These are phyloP conservation scores for Climacium dendroides DNA, from an alignment of 225 moss, liverwort and hornwort species.

Conservation along the genomic window DNA sequence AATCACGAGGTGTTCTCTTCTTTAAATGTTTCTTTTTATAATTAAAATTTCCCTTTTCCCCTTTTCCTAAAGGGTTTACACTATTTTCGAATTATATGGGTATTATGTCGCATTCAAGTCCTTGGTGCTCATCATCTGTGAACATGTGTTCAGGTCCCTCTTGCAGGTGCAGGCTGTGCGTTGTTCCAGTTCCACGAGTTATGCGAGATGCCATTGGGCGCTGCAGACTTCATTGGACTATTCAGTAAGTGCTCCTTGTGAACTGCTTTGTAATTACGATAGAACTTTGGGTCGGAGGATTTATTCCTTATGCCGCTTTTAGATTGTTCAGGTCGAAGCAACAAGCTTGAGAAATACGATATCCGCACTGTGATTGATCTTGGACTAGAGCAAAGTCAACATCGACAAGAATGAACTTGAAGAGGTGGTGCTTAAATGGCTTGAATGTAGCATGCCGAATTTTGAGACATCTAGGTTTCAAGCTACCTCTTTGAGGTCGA, in stretches of 20 bases:
- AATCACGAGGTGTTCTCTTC: not conserved
- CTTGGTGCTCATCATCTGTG: not conserved
- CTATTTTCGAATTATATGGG: not conserved
- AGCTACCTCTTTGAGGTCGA: not conserved
- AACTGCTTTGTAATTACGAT: not conserved
- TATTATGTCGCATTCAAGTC: not conserved
- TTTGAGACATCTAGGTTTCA: not conserved
- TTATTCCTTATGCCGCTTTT: not conserved
- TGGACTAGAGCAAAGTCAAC: too few species aligned
- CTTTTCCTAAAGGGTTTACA: not conserved
- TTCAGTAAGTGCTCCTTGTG: conserved; percentile 39
- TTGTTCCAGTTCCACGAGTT: conserved; percentile 90
- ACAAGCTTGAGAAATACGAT: not conserved
- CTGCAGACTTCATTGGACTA: conserved; percentile 86
- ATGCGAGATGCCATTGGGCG: conserved; percentile 92
- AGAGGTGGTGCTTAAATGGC: not conserved
- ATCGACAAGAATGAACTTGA: too few species aligned
- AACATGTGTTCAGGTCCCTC: conserved; percentile 42
- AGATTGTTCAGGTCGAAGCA: not conserved
- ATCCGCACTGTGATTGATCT: not conserved
- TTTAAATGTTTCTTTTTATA: not conserved
- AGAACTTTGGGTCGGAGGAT: not conserved
- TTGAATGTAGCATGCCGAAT: not conserved
- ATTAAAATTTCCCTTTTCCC: not conserved
- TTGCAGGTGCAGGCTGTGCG: conserved; percentile 72